Base-by-base conservation (phyloP, 441 rosid genomes). In the Jatropha podagrica region DNA sequence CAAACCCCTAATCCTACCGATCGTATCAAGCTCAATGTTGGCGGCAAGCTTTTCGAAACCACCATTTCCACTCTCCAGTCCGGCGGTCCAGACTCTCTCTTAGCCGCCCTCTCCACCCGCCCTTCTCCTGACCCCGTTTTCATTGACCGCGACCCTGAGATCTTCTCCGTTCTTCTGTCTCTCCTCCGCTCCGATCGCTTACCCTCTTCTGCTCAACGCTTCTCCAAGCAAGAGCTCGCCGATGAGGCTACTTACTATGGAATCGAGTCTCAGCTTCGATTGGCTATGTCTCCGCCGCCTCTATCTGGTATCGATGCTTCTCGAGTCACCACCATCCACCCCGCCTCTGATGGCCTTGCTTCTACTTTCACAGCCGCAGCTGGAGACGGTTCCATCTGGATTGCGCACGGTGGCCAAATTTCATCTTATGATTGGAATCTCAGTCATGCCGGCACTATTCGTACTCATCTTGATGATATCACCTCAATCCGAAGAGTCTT, bases 191-290 rank as follows among this genome's bases (percentile, higher is more conserved):
- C 94, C 38, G 80, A 79, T 56, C 86, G 87, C 51, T 87, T 93
- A 48, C 97, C 96, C 13, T 87, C 99, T 71, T 80, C 88, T 48
- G 85, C 91, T 68, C 61, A 71, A 59, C 78, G 82, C 66, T 95
- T 93, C 81, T 93, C 97, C 79, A 88, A 86, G 61, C 98, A 90
- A 67, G 97, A 93, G 78, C 91, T 95, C 77, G 86, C 87, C 48
- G 98, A 95, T 20, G 98, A 95, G 71, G 99, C 99, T 37, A 70
- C 86, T 48, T 95, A 90, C 76, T 95, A 91, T 71, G 99, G 98
- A 27, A 83, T 93, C 65, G 98, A 95, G 49, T 83, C 92, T 14
- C 85, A 72, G 74, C 87, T 95, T 74, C 85, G 86, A 1, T 81
- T 85, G 18, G 93, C 97, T 52, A 81, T 84, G 83, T 82, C 89